Evolutionary conservation across 208 protist genomes (phyloP), one percentile per base, ranked within the genome.

Genomic region (Leishmania martiniquensis): DNA sequence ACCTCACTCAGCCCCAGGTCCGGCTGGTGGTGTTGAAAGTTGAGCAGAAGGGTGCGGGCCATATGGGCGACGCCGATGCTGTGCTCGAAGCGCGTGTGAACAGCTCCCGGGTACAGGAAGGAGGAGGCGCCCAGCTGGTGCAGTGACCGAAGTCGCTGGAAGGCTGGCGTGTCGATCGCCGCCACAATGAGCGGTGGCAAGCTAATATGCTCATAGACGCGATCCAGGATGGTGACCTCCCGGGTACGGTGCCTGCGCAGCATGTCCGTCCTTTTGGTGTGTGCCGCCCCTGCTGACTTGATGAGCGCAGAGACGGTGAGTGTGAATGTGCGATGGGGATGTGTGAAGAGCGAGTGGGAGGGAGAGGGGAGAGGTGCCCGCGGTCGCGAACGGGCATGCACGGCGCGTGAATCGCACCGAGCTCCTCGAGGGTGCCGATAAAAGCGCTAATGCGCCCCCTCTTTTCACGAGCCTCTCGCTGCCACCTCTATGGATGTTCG

Each of bases 41-140:
- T 90, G n/a, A 88, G 76, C 17, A 98, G 83, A 63, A 98, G 80
- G 45, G 85, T 84, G 32, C 91, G 84, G 34, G 97, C 96, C 73
- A 99, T 96, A 84, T 99, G 95, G 6, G 90, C 87, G 4, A 99
- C 97, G 51, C 98, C 98, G 68, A 99, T 90, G 89, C 90, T 98
- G 88, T 99, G 98, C 80, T 99, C 98, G 70, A 99, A 99, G 75
- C 98, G 95, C 22, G 91, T 98, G 88, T 99, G 97, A 20, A 95
- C 90, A 1, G 97, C 98, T n/a, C 96, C 95, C 2, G 98, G 98
- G 81, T 98, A 99, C 44, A 99, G 89, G 76, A 95, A 99, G 52
- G 94, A 97, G 34, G 89, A 93, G 5, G 86, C 91, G 47, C 98
- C 98, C 17, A 99, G 90, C 80, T 99, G 98, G 73, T 99, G 98